Percentiles rank a stretch among this genome's conserved stretches.
Conservation (phyloP, 2,329 filamentous ascomycete genomes). For the Verticillium alfalfae region DNA sequence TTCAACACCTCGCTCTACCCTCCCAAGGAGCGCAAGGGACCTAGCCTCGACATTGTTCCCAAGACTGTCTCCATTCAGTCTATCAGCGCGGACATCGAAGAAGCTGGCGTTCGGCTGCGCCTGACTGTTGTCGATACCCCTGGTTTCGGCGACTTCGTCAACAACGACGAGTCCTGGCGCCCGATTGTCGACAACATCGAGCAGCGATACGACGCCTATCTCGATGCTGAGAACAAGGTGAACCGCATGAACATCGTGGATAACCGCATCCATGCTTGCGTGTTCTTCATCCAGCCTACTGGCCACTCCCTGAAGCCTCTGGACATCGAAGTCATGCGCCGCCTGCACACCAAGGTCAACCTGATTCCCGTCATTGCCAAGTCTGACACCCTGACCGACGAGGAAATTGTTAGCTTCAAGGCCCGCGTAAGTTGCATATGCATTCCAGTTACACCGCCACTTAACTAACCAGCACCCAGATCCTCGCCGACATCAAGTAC, state of each 20-base stretch:
- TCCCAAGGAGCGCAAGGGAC: slow-evolving; percentile 96
- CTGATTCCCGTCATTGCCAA: slow-evolving; percentile 98
- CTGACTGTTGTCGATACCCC: slow-evolving; percentile 97
- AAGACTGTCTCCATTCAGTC: slow-evolving; percentile 96
- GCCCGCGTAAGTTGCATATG: slow-evolving; percentile 65
- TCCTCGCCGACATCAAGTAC: slow-evolving; percentile 92
- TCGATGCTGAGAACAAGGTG: slow-evolving; percentile 99
- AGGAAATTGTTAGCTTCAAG: slow-evolving; percentile 94
- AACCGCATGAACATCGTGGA: slow-evolving; percentile 99
- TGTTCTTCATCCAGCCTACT: slow-evolving; percentile 99
- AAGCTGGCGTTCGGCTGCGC: slow-evolving; percentile 93
- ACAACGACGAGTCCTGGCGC: slow-evolving; percentile 99
- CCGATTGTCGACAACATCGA: slow-evolving; percentile 99
- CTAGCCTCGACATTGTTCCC: slow-evolving; percentile 95
- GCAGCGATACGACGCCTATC: slow-evolving; percentile 95
- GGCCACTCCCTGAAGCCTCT: slow-evolving; percentile 97
- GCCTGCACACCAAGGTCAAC: slow-evolving; percentile 99
- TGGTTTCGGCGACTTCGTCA: slow-evolving; percentile 98
- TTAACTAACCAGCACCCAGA: slow-evolving; percentile 46
- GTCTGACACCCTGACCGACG: slow-evolving; percentile 94
- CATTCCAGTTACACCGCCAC: not conserved
- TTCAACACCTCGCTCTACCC: slow-evolving; percentile 99
- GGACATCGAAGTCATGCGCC: slow-evolving; percentile 98
- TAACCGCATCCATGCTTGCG: slow-evolving; percentile 97
- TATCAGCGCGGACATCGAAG: slow-evolving; percentile 94